Conservation (phyloP, 345 rosid species). For the Pistacia vera region DNA sequence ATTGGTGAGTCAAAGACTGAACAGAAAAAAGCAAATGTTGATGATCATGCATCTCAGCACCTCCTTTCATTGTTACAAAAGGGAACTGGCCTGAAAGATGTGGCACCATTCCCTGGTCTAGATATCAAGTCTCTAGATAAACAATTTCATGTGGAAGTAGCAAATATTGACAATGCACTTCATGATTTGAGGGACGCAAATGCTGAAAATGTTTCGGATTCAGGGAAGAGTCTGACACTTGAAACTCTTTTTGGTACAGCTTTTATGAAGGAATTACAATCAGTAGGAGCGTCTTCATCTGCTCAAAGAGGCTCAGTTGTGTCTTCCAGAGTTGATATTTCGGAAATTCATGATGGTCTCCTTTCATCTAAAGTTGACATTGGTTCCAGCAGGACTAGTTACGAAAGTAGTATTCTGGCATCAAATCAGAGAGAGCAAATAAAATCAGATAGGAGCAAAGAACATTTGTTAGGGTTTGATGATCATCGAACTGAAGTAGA, state of each 20-base stretch:
- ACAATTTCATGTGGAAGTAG: slow-evolving; percentile 21
- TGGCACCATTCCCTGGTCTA: slow-evolving; percentile 23
- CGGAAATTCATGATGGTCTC: slow-evolving; percentile 42
- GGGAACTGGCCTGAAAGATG: slow-evolving; percentile 41
- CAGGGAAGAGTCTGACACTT: slow-evolving; percentile 75
- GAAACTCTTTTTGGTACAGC: slow-evolving; percentile 94
- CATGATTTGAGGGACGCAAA: slow-evolving; percentile 41
- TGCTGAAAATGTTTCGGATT: slow-evolving; percentile 31
- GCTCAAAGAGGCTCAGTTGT: slow-evolving; percentile 35
- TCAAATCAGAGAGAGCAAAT: slow-evolving; percentile 43
- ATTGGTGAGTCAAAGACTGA: slow-evolving; percentile 36
- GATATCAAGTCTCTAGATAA: slow-evolving; percentile 34
- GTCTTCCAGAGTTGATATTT: slow-evolving; percentile 40
- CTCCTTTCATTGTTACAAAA: slow-evolving; percentile 85
- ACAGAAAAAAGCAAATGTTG: slow-evolving; percentile 45
- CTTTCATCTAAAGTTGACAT: slow-evolving; percentile 31
- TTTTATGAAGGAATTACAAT: slow-evolving; percentile 91
- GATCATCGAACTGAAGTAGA: slow-evolving; percentile 45
- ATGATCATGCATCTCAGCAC: slow-evolving; percentile 79
- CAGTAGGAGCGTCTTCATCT: slow-evolving; percentile 66
- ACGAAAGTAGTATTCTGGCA: slow-evolving; percentile 30
- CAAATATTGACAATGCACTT: slow-evolving; percentile 20
- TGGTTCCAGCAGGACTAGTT: slow-evolving; percentile 36
- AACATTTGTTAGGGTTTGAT: slow-evolving; percentile 43
- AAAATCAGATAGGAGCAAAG: slow-evolving; percentile 46